Percentiles rank a stretch among this genome's conserved stretches.
Evolutionary conservation across 345 rosid species (phyloP).

Genomic region (Aquilaria yunnanensis): DNA sequence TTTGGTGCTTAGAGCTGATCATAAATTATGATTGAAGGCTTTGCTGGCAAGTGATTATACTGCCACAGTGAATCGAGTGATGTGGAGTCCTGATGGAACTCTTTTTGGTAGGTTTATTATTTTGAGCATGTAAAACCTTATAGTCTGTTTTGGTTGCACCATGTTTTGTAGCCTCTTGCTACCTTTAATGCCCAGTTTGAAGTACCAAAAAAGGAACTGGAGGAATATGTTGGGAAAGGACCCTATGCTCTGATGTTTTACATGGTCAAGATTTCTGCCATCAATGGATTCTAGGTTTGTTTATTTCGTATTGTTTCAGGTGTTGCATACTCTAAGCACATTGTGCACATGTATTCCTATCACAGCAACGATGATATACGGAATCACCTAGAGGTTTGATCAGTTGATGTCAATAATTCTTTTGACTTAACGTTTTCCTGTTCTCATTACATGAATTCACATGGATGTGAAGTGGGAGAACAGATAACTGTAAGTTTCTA

Average conservation of each 20-base stretch:
- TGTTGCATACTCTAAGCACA: constrained; percentile 75
- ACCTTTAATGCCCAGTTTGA: too few relatives aligned
- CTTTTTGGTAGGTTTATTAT: constrained; percentile 36
- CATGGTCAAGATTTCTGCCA: neutral
- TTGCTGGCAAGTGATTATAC: constrained; percentile 31
- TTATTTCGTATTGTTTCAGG: constrained; percentile 29
- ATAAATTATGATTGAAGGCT: constrained; percentile 22
- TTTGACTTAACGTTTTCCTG: too few relatives aligned
- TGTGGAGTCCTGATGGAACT: constrained; percentile 52
- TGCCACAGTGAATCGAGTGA: constrained; percentile 34
- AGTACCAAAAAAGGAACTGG: neutral
- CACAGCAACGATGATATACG: constrained; percentile 40
- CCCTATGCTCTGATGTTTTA: constrained; percentile 4
- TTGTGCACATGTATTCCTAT: constrained; percentile 67
- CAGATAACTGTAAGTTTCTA: too few relatives aligned
- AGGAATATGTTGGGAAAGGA: neutral
- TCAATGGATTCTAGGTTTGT: neutral
- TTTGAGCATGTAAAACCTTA: neutral
- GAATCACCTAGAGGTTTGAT: constrained; percentile 46
- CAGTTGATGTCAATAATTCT: too few relatives aligned
- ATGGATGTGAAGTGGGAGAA: neutral
- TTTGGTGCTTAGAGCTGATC: constrained; percentile 14
- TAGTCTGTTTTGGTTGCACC: neutral
- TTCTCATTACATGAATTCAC: neutral
- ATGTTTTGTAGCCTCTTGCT: too few relatives aligned